Evolutionary conservation across 805 yeast species (phyloP), one percentile per base, ranked within the genome.

Genomic region (Kuraishia piskuri): DNA sequence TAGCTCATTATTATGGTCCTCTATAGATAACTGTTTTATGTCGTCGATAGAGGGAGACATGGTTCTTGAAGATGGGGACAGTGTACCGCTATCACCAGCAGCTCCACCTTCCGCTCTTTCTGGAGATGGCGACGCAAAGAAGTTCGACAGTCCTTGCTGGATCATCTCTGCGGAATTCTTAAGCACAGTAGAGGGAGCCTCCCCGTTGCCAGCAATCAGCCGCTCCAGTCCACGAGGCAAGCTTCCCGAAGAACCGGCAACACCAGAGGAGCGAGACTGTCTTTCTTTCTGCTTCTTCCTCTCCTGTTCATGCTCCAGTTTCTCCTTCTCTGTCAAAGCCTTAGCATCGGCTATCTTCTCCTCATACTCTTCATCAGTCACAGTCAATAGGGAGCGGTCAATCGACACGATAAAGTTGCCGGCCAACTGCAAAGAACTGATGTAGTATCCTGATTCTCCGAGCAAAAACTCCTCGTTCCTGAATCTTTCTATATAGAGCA

Each of bases 391-490:
- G 1, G 79, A 76, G 37, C 70, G 67, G 36, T 75, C 79, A 48
- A 94, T 65, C 12, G 82, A 78, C 53, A 82, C 80, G 9, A 94
- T 79, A 63, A 90, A 94, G 55, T 84, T 81, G 12, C 90, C 80
- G 1, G 97, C 97, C 1, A 95, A 95, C 61, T 87, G 89, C 24
- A 92, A 68, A n/a, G 96, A 88, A 25, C 96, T 88, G 53, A 94
- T 71, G 63, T 94, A 94, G 67, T 94, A 94, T 46, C 94, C 87
- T 0, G 92, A 84, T 65, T 94, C 99, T 8, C 99, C 97, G 46
- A 77, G 76, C 49, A 88, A 71, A 74, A 88, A 86, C 47, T 82
- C 88, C 6, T 80, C 83, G 53, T 80, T 83, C 58, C 98, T 72
- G 66, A 87, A 94, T 51, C 94, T 74, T 65, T 90, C 96, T 58